A percentile compares a stretch with the other conserved stretches of the same genome.
Evolutionary conservation across 768 basidiomycete genomes (phyloP).

Genomic region (Leccinum rimulosum): DNA sequence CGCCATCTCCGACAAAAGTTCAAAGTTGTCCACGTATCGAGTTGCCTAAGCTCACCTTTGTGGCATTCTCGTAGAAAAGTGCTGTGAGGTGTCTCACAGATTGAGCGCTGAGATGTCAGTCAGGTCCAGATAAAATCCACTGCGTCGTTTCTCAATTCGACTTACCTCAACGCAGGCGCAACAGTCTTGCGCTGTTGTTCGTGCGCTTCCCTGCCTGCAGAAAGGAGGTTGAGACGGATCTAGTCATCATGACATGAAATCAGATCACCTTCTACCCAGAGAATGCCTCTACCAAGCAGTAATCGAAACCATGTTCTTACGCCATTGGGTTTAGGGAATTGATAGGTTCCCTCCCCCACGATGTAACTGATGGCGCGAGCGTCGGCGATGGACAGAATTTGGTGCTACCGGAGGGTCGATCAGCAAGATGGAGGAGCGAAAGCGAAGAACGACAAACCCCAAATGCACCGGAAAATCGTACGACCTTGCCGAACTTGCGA

Average conservation of each 20-base stretch:
- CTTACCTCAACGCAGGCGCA: constrained; percentile 57
- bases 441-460: constrained; percentile 38
- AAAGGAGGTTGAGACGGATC: constrained; percentile 1
- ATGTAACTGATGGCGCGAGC: constrained; percentile 52
- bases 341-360: constrained; percentile 51
- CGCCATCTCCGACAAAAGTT: constrained; percentile 35
- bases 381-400: constrained; percentile 57
- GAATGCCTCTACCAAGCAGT: constrained; percentile 59
- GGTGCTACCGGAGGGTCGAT: constrained; percentile 40
- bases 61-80: constrained; percentile 55
- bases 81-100: constrained; percentile 50
- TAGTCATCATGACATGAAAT: constrained; percentile 1
- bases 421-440: constrained; percentile 2
- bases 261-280: constrained; percentile 59
- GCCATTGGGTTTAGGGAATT: constrained; percentile 60
- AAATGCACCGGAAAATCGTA: constrained; percentile 55
- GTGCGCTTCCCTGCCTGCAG: constrained; percentile 51
- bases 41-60: constrained; percentile 28
- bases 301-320: constrained; percentile 64
- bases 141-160: neutral
- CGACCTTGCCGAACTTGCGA: constrained; percentile 48
- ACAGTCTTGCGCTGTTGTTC: constrained; percentile 52
- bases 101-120: constrained; percentile 39
- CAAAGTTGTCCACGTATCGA: neutral
- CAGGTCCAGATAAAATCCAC: neutral